These are phyloP conservation scores for Kuraishia molischiana DNA, from an alignment of 805 yeast genomes.

Conservation along the genomic window DNA sequence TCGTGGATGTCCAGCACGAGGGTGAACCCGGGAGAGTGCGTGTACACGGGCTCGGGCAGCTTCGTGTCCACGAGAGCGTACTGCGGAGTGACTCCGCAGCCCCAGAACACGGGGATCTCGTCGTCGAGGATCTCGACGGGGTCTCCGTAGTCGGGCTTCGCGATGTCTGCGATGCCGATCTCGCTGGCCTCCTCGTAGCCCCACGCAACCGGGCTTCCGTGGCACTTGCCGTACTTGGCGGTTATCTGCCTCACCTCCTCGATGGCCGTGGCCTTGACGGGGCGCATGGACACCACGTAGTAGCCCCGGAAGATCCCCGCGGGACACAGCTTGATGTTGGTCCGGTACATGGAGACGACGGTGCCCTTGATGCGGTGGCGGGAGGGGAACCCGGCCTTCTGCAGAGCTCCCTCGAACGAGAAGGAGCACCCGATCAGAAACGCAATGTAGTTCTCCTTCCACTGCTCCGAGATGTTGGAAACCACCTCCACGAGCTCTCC, in stretches of 20 bases:
- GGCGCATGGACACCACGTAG: constrained; percentile 33
- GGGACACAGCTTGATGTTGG: constrained; percentile 15
- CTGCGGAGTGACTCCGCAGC: constrained; percentile 34
- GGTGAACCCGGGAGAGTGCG: constrained; percentile 28
- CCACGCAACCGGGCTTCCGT: constrained; percentile 34
- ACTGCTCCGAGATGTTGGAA: constrained; percentile 17
- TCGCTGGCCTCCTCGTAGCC: constrained; percentile 26
- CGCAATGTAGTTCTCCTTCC: constrained; percentile 27
- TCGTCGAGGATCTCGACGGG: constrained; percentile 17
- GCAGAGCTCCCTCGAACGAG: constrained; percentile 27
- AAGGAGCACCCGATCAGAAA: constrained; percentile 32
- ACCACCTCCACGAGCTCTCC: constrained; percentile 17
- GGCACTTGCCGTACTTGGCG: constrained; percentile 18
- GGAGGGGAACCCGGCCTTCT: constrained; percentile 19
- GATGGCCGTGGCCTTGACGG: constrained; percentile 20
- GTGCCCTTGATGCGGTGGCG: constrained; percentile 12
- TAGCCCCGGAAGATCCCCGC: constrained; percentile 22
- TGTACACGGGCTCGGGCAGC: constrained; percentile 21
- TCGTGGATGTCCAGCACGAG: constrained; percentile 22
- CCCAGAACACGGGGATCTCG: constrained; percentile 35
- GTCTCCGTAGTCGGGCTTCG: constrained; percentile 27
- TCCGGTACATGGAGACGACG: constrained; percentile 18
- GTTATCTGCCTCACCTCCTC: constrained; percentile 22
- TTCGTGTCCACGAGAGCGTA: constrained; percentile 19
- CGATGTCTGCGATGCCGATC: constrained; percentile 23